Evolutionary conservation across 1,139 yeast genomes (phyloP), one percentile per base, ranked within the genome.

Genomic region (Wickerhamiella pararugosa): DNA sequence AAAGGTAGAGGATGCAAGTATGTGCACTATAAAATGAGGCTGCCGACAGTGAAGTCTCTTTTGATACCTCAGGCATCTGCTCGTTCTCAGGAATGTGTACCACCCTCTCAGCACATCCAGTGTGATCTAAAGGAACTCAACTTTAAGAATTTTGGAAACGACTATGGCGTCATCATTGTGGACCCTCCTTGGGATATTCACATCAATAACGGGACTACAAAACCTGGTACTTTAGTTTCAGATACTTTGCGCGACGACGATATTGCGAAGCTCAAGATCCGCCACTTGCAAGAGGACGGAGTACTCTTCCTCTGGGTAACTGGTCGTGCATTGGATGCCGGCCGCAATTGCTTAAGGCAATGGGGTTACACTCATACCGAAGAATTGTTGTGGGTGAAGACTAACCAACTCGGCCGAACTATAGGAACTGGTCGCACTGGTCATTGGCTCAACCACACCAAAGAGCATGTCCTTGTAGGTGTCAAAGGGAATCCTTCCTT

Each of bases 361-460:
- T 86, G 96, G 95, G 96, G 96, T 0, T 87, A 87, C 56, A 56
- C 59, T 29, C 73, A 79, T 5, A 64, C 75, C 26, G 90, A 86
- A 57, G 96, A 86, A 58, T 61, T 87, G 51, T 73, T 87, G 21
- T 87, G 97, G 97, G 73, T 84, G 47, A 87, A 87, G 58, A 73
- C 92, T 7, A 87, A 87, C 58, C 96, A 87, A 57, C 63, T 87
- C 47, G 75, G 79, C 29, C 65, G 94, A 48, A 87, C 95, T 0
- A 86, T 87, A 41, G 90, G 92, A 46, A 87, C 97, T 0, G 97
- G 97, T 1, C 65, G 96, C 48, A 87, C 97, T 0, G 97, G 97
- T 0, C 97, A 87, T 58, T 87, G 97, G 97, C 66, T 87, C 40
- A 87, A 87, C 56, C 97, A 87, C 59, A 82, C 95, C 0, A 87